phyloP scores from a whole-genome alignment of 169 alveolate genomes.

The Plasmodium cynomolgi region DNA sequence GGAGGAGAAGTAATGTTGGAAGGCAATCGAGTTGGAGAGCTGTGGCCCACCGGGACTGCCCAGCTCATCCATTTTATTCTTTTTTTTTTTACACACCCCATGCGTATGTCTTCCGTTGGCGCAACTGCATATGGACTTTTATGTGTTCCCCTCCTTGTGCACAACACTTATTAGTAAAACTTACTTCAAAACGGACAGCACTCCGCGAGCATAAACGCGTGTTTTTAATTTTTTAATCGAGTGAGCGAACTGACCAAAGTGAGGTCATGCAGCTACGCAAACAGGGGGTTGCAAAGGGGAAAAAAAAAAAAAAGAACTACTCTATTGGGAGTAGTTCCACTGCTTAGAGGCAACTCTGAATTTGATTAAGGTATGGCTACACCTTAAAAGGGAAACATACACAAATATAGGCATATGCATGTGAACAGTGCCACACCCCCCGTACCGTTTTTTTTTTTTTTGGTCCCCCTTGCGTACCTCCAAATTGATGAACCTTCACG shows the following conservation, averaged over 20 bases:
- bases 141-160: neutral
- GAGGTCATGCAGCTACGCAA: too few relatives aligned
- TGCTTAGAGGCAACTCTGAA: neutral
- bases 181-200: neutral
- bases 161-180: neutral
- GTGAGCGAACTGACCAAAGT: neutral
- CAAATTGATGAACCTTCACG: neutral
- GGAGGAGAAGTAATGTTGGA: neutral
- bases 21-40: neutral
- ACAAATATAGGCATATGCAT: neutral
- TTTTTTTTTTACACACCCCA: neutral
- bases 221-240: neutral
- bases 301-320: too few relatives aligned
- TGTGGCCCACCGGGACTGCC: neutral
- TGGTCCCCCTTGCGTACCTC: neutral
- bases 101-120: neutral
- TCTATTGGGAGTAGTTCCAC: neutral
- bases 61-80: neutral
- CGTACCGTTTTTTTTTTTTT: neutral
- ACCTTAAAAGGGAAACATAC: neutral
- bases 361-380: neutral
- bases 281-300: neutral
- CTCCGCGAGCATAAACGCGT: neutral
- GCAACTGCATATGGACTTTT: neutral
- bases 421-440: neutral